Evolutionary conservation across 108 stramenopile genomes (phyloP).

Genomic region (Cyclotella baltica): DNA sequence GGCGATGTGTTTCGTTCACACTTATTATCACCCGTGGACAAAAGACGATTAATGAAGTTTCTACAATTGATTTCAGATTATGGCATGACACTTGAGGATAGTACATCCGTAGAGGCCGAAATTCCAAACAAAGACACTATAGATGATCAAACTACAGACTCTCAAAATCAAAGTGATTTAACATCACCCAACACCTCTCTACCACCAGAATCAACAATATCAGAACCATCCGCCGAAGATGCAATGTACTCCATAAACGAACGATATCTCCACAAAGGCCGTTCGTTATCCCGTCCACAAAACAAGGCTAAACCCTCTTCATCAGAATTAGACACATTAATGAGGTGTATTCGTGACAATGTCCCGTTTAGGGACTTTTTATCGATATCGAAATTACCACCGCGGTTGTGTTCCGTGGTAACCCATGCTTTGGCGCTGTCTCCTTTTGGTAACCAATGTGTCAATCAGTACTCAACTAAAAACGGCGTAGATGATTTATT

Average conservation of each 20-base stretch:
- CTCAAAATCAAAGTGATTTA: not conserved
- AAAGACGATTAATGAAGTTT: constrained; percentile 93
- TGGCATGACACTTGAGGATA: constrained; percentile 47
- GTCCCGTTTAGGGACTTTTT: constrained; percentile 71
- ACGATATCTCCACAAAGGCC: constrained; percentile 84
- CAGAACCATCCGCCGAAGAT: constrained; percentile 37
- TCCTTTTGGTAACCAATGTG: constrained; percentile 20
- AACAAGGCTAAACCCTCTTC: constrained; percentile 81
- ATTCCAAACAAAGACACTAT: not conserved
- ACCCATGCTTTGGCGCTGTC: constrained; percentile 78
- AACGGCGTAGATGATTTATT: constrained; percentile 68
- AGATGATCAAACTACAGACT: not conserved
- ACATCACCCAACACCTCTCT: not conserved
- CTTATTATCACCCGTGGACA: constrained; percentile 85
- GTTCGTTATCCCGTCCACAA: constrained; percentile 90
- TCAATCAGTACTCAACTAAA: constrained; percentile 36
- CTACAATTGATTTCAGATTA: constrained; percentile 87
- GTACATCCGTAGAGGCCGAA: constrained; percentile 8
- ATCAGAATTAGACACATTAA: constrained; percentile 60
- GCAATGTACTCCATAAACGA: constrained; percentile 84
- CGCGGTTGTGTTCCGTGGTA: constrained; percentile 57
- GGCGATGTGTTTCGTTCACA: constrained; percentile 87
- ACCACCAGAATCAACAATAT: not conserved
- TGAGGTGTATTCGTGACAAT: constrained; percentile 59
- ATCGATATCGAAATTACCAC: constrained; percentile 63